phyloP scores from a whole-genome alignment of 805 yeast species.

The Naumovozyma castellii region DNA sequence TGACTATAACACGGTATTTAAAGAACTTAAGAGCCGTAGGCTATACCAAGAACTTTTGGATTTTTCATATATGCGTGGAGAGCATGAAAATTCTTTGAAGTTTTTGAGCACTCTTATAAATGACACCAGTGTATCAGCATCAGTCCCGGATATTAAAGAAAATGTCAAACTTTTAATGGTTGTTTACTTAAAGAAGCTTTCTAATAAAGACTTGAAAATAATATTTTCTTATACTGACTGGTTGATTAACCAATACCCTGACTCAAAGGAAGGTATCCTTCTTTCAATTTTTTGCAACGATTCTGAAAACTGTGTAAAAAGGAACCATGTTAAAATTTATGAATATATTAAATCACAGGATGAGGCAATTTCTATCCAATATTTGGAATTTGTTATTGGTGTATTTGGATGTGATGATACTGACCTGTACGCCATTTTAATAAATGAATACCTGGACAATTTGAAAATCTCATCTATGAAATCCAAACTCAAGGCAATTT shows the following conservation, averaged over 20 bases:
- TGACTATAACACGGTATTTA: constrained; percentile 51
- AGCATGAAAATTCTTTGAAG: constrained; percentile 59
- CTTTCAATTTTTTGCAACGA: constrained; percentile 55
- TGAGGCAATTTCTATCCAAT: constrained; percentile 31
- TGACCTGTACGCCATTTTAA: constrained; percentile 36
- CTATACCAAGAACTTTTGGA: constrained; percentile 65
- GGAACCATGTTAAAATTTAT: constrained; percentile 45
- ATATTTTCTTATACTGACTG: constrained; percentile 49
- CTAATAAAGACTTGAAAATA: constrained; percentile 39
- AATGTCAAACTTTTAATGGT: constrained; percentile 24
- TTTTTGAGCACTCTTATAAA: constrained; percentile 35
- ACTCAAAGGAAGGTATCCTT: constrained; percentile 28
- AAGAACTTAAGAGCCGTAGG: constrained; percentile 37
- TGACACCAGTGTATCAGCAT: constrained; percentile 4
- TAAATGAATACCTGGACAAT: constrained; percentile 35
- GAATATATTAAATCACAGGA: constrained; percentile 36
- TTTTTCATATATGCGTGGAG: constrained; percentile 54
- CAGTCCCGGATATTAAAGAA: constrained; percentile 8
- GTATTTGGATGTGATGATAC: constrained; percentile 32
- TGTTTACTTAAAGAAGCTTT: constrained; percentile 49
- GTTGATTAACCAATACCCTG: constrained; percentile 33
- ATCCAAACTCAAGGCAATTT: constrained; percentile 29
- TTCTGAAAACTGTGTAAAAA: constrained; percentile 47
- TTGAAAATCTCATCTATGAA: constrained; percentile 16
- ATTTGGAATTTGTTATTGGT: constrained; percentile 42